Conservation (phyloP, 768 basidiomycete genomes). For the Boletus pseudo-olivaceus region DNA sequence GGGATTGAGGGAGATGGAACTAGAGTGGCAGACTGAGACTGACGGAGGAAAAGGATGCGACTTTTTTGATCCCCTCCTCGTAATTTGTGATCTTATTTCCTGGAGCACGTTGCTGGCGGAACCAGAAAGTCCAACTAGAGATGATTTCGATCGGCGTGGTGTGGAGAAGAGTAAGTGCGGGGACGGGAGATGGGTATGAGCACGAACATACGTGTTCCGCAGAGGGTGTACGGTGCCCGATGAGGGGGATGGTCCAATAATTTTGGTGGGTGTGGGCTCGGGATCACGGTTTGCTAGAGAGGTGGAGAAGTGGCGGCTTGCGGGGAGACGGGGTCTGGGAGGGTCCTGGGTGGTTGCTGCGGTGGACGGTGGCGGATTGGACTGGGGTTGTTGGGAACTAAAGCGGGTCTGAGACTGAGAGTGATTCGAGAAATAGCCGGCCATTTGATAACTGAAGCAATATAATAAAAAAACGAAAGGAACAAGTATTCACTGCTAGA, state of each 20-base stretch:
- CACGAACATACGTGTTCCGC: constrained; percentile 79
- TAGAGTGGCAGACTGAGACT: constrained; percentile 23
- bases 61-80: constrained; percentile 92
- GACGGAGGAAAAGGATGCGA: constrained; percentile 86
- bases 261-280: constrained; percentile 40
- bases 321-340: constrained; percentile 46
- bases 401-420: constrained; percentile 65
- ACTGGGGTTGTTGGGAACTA: constrained; percentile 46
- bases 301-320: constrained; percentile 76
- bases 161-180: constrained; percentile 12
- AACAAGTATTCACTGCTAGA: not conserved
- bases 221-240: constrained; percentile 61
- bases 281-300: constrained; percentile 41
- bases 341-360: constrained; percentile 11
- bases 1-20: constrained; percentile 6
- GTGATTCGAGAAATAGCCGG: constrained; percentile 82
- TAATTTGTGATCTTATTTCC: constrained; percentile 89
- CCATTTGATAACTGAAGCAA: constrained; percentile 42
- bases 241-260: constrained; percentile 18
- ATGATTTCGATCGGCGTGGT: constrained; percentile 18
- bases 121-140: constrained; percentile 86
- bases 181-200: constrained; percentile 15
- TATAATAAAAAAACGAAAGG: constrained; percentile 15
- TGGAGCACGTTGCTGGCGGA: constrained; percentile 84
- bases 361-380: constrained; percentile 3